phyloP scores from a whole-genome alignment of 345 rosid species.

The Cardamine resedifolia region DNA sequence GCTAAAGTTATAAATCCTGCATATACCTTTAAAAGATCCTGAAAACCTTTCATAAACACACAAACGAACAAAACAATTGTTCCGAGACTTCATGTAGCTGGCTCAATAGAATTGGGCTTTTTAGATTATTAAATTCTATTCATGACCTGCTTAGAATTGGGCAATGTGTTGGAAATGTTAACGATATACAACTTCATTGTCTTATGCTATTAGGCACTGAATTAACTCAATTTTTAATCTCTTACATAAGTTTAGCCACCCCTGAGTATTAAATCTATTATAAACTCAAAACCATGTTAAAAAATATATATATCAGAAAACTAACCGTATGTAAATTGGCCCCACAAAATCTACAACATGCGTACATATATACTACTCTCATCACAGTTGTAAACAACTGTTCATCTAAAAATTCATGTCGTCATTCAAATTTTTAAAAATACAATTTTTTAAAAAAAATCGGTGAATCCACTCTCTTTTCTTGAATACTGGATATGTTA shows the following conservation, averaged over 20 bases:
- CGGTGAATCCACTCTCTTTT: no score
- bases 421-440: background rate
- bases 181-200: background rate
- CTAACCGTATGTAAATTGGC: no score
- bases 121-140: background rate
- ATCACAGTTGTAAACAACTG: slow-evolving; percentile 16
- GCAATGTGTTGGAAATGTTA: background rate
- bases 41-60: background rate
- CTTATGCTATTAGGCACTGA: no score
- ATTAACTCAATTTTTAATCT: no score
- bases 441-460: no score
- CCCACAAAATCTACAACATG: no score
- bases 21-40: background rate
- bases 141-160: background rate
- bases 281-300: no score
- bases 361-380: background rate
- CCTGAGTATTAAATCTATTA: no score
- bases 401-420: slow-evolving; percentile 18
- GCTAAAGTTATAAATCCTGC: background rate
- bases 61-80: background rate
- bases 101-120: background rate
- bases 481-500: no score
- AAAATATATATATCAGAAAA: no score
- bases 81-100: background rate
- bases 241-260: no score